phyloP scores from a whole-genome alignment of 129 eudicot genomes.

The Ambrosia trifida region DNA sequence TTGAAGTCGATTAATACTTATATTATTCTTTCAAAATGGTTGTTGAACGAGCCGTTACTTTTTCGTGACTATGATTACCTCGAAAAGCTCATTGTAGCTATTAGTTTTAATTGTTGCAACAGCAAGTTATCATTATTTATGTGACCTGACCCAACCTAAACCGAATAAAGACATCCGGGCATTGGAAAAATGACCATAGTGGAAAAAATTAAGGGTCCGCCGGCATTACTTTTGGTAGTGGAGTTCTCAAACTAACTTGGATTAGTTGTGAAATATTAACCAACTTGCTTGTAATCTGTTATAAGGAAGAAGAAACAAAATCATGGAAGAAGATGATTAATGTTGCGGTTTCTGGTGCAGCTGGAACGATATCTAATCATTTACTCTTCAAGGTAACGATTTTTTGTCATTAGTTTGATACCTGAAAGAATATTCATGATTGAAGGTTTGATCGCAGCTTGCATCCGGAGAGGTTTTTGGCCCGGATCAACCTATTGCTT shows the following conservation, averaged over 20 bases:
- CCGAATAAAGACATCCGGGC: too few species aligned
- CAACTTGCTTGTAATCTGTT: constrained; percentile 7
- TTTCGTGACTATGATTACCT: too few species aligned
- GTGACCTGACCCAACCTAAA: too few species aligned
- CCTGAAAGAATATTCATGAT: neutral
- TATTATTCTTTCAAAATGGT: too few species aligned
- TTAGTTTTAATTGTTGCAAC: too few species aligned
- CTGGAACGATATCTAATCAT: constrained; percentile 97
- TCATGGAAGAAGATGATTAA: constrained; percentile 90
- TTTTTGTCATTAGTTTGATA: neutral
- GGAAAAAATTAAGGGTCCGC: neutral
- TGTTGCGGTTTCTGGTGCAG: constrained; percentile 95
- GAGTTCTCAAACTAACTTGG: neutral
- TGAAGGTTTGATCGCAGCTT: constrained; percentile 51
- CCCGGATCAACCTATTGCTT: constrained; percentile 83
- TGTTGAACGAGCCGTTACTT: too few species aligned
- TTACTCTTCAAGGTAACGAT: constrained; percentile 84
- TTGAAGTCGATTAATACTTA: too few species aligned
- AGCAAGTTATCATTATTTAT: too few species aligned
- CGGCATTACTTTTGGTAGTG: neutral
- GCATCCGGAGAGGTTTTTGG: constrained; percentile 99
- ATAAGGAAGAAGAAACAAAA: constrained; percentile 85
- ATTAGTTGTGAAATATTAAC: neutral
- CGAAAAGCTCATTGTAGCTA: too few species aligned
- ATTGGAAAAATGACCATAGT: too few species aligned